A percentile compares a stretch with the other conserved stretches of the same genome.
Conservation (phyloP, 352 stramenopile species). For the Globisporangium sylvaticum region DNA sequence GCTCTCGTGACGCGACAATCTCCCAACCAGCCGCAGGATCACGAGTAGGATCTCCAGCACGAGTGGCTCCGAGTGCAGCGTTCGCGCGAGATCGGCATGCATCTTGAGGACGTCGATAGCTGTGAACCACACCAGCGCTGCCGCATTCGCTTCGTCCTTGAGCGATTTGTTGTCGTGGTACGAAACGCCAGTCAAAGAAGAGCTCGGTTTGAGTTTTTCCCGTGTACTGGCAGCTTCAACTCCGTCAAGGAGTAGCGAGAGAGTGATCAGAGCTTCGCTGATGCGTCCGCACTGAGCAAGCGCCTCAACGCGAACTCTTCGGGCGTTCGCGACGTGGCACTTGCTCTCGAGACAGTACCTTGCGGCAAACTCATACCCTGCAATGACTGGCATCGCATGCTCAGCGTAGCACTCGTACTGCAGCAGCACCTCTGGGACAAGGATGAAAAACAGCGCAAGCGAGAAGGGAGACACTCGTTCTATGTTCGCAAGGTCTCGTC, state of each 20-base stretch:
- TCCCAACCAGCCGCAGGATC: constrained; percentile 29
- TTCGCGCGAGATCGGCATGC: constrained; percentile 7
- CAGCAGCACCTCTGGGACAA: constrained; percentile 50
- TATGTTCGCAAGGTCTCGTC: constrained; percentile 35
- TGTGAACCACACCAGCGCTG: constrained; percentile 33
- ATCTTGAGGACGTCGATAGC: constrained; percentile 22
- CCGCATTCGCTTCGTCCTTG: constrained; percentile 28
- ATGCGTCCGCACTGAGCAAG: constrained; percentile 50
- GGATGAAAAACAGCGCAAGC: constrained; percentile 32
- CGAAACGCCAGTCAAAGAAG: constrained; percentile 12
- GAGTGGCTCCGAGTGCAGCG: constrained; percentile 11
- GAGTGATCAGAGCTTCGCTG: constrained; percentile 35
- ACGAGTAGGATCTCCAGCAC: constrained; percentile 26
- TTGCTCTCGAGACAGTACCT: constrained; percentile 37
- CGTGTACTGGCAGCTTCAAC: constrained; percentile 3
- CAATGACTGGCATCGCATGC: constrained; percentile 51
- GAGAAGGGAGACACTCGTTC: constrained; percentile 38
- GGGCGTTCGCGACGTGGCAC: constrained; percentile 51
- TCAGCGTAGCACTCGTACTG: constrained; percentile 46
- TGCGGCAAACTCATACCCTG: constrained; percentile 48
- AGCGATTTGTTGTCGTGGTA: constrained; percentile 41
- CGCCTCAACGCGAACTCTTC: constrained; percentile 41
- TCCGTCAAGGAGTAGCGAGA: constrained; percentile 28
- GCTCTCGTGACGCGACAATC: constrained; percentile 26
- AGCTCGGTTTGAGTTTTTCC: constrained; percentile 4